A percentile compares a stretch with the other conserved stretches of the same genome.
Evolutionary conservation across 2,329 filamentous ascomycete genomes (phyloP).

Genomic region (Cytospora schulzeri): DNA sequence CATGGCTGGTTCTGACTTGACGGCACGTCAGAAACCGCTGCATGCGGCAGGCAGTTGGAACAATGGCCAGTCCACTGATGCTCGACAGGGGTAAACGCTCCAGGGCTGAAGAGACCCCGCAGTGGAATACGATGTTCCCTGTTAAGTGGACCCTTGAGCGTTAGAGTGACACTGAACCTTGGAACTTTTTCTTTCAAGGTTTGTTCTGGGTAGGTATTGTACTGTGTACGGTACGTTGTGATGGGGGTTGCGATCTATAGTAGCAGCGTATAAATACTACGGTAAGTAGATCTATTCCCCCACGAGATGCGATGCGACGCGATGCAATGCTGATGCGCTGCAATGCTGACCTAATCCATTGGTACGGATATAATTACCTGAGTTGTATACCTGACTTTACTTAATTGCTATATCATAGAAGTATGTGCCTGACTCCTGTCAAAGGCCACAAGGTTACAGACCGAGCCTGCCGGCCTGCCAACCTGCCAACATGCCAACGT

Average conservation of each 20-base stretch:
- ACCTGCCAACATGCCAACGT: background rate
- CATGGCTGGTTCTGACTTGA: background rate
- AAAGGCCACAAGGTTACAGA: background rate
- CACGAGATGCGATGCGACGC: conserved; percentile 14
- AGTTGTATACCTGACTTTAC: no score
- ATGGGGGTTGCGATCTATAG: background rate
- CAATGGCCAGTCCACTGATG: background rate
- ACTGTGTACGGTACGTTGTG: no score
- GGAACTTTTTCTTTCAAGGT: background rate
- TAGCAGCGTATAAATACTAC: no score
- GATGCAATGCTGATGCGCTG: background rate
- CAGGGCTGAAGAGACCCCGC: background rate
- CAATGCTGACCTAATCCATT: background rate
- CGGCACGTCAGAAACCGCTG: background rate
- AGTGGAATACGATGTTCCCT: background rate
- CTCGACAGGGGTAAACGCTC: background rate
- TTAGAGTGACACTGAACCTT: background rate
- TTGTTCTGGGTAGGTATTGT: no score
- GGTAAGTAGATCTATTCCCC: no score
- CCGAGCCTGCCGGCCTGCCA: background rate
- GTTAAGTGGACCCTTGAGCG: background rate
- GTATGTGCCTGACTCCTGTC: background rate
- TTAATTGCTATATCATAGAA: no score
- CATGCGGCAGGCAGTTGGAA: background rate
- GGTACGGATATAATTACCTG: background rate